These are phyloP conservation scores for Serendipita vermifera DNA, from an alignment of 768 basidiomycete species.

Conservation along the genomic window DNA sequence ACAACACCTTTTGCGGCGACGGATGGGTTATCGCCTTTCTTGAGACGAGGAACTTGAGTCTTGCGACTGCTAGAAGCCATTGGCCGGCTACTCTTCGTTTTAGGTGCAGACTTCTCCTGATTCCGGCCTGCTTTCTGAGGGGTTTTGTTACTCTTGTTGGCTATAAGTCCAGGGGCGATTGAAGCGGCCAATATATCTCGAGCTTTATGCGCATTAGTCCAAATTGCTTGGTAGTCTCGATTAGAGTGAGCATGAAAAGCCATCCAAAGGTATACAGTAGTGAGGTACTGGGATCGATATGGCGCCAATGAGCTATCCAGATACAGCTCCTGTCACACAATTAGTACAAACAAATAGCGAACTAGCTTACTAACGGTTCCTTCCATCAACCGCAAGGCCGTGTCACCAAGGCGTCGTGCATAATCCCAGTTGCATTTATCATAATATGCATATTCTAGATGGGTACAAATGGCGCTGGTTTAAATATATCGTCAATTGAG, in stretches of 20 bases:
- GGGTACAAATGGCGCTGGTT: not conserved
- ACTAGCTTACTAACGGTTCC: slow-evolving; percentile 10
- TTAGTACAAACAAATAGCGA: not conserved
- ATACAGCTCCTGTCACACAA: too few relatives aligned
- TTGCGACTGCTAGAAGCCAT: not conserved
- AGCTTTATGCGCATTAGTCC: too few relatives aligned
- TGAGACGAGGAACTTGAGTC: too few relatives aligned
- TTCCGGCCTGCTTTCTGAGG: not conserved
- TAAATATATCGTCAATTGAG: not conserved
- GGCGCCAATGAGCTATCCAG: slow-evolving; percentile 32
- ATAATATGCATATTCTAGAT: slow-evolving; percentile 13
- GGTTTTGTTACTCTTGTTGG: not conserved
- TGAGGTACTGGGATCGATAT: not conserved
- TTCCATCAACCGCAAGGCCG: slow-evolving; percentile 6
- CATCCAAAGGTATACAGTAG: not conserved
- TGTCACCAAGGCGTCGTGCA: not conserved
- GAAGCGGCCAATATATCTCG: too few relatives aligned
- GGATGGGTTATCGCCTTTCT: slow-evolving; percentile 17
- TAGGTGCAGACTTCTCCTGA: not conserved
- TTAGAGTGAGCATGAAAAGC: not conserved
- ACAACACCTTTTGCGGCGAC: slow-evolving; percentile 15
- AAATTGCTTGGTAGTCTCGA: too few relatives aligned
- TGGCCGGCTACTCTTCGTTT: not conserved
- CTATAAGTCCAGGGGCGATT: not conserved
- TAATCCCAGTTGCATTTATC: slow-evolving; percentile 11